phyloP scores from a whole-genome alignment of 768 basidiomycete species.

The Leccinum incarnatum region DNA sequence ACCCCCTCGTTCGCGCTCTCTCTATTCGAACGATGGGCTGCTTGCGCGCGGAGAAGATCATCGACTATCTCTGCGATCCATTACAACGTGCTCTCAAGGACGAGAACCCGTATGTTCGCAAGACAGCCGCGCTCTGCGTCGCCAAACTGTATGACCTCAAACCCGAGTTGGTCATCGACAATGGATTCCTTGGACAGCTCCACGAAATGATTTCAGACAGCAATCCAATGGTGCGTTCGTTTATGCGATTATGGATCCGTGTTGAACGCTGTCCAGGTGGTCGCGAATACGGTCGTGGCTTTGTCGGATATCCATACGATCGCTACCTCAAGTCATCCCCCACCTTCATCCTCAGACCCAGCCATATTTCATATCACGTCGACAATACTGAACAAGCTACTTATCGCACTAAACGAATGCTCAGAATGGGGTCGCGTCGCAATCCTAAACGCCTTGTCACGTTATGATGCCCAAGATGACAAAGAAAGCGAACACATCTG shows the following conservation, averaged over 20 bases:
- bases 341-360: conserved; percentile 53
- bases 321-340: conserved; percentile 50
- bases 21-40: conserved; percentile 98
- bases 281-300: conserved; percentile 94
- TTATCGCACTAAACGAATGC: conserved; percentile 96
- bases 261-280: conserved; percentile 59
- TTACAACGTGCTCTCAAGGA: conserved; percentile 88
- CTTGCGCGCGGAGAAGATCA: conserved; percentile 96
- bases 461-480: conserved; percentile 81
- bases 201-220: conserved; percentile 93
- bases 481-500: conserved; percentile 99
- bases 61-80: conserved; percentile 97
- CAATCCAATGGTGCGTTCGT: conserved; percentile 86
- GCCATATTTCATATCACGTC: conserved; percentile 83
- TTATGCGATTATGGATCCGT: background rate
- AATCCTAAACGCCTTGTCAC: conserved; percentile 79
- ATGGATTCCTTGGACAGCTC: conserved; percentile 86
- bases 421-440: conserved; percentile 99
- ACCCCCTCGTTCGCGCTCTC: conserved; percentile 93
- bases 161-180: conserved; percentile 91
- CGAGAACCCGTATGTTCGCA: conserved; percentile 97
- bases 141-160: conserved; percentile 98
- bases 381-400: conserved; percentile 77
- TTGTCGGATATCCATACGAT: conserved; percentile 88
- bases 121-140: conserved; percentile 95